These are phyloP conservation scores for Musa troglodytarum DNA, from an alignment of 176 grass and related monocot species.

Conservation along the genomic window DNA sequence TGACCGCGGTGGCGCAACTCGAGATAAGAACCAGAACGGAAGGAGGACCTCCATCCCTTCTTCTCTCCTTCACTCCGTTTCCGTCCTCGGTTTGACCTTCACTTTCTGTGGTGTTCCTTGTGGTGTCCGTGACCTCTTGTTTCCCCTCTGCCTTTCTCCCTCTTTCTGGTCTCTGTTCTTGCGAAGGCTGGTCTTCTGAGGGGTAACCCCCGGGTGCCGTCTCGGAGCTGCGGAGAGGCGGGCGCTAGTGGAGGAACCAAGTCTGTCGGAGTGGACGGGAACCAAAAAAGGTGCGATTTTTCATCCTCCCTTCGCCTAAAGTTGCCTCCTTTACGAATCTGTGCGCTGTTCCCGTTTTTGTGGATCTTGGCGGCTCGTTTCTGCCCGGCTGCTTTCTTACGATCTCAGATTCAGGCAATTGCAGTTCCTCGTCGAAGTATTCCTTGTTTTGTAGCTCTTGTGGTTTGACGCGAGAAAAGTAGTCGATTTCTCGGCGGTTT, in stretches of 20 bases:
- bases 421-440: too few species aligned
- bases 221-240: neutral
- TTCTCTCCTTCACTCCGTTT: too few species aligned
- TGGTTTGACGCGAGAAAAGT: too few species aligned
- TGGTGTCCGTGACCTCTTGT: too few species aligned
- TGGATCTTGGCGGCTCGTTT: neutral
- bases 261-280: neutral
- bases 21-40: too few species aligned
- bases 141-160: neutral
- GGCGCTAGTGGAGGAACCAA: neutral
- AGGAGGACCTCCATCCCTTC: too few species aligned
- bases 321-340: neutral
- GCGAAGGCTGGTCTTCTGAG: neutral
- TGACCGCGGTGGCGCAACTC: too few species aligned
- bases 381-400: neutral
- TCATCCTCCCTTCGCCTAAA: neutral
- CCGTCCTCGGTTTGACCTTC: too few species aligned
- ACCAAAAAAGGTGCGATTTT: neutral
- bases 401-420: too few species aligned
- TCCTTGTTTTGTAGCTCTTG: too few species aligned
- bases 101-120: too few species aligned
- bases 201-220: neutral
- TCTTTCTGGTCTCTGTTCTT: neutral
- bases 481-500: too few species aligned
- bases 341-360: neutral